These are phyloP conservation scores for Chenopodium formosanum DNA, from an alignment of 148 eudicot species.

Conservation along the genomic window DNA sequence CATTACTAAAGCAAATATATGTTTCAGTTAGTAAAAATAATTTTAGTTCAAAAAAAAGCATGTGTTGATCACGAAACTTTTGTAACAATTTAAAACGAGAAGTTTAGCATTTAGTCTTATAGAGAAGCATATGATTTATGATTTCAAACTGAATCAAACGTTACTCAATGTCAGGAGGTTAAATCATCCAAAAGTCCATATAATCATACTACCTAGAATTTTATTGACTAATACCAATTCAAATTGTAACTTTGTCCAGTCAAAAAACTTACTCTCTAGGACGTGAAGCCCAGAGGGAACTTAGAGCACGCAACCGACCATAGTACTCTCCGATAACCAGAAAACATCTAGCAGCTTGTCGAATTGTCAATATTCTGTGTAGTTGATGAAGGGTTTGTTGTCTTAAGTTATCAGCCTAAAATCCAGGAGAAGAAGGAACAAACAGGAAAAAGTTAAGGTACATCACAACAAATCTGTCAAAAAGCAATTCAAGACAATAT, in stretches of 20 bases:
- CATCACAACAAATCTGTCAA: constrained; percentile 26
- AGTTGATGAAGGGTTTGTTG: constrained; percentile 92
- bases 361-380: constrained; percentile 63
- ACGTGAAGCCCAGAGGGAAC: constrained; percentile 92
- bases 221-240: background rate
- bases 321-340: constrained; percentile 87
- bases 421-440: constrained; percentile 11
- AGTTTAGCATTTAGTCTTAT: background rate
- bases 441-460: constrained; percentile 10
- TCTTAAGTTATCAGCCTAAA: constrained; percentile 93
- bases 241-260: background rate
- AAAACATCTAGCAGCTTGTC: constrained; percentile 91
- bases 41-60: background rate
- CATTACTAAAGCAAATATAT: too few species aligned
- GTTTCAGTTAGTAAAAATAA: too few species aligned
- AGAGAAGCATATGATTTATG: background rate
- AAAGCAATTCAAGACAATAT: background rate
- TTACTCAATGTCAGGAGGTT: background rate
- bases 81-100: background rate
- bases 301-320: constrained; percentile 87
- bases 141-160: background rate
- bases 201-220: background rate
- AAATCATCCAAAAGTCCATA: background rate
- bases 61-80: background rate
- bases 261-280: constrained; percentile 76